phyloP scores from a whole-genome alignment of 495 filamentous ascomycete genomes.

The Margaritispora aquatica region DNA sequence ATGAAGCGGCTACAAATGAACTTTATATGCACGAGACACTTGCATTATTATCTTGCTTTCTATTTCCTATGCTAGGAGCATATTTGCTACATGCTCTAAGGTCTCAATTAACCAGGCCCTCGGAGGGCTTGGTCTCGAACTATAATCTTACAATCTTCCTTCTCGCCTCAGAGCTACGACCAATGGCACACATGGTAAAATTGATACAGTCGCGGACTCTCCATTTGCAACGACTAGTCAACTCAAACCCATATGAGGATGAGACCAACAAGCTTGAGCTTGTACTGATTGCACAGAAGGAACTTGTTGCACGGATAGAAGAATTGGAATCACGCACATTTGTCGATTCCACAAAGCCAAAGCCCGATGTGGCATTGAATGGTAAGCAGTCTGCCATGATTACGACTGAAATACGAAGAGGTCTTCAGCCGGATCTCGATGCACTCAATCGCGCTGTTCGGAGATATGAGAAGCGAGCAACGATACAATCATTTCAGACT shows the following conservation, averaged over 20 bases:
- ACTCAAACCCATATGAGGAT: conserved; percentile 40
- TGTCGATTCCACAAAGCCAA: conserved; percentile 15
- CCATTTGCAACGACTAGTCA: conserved; percentile 72
- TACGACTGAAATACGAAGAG: conserved; percentile 53
- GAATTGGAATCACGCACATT: conserved; percentile 60
- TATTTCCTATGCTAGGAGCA: conserved; percentile 69
- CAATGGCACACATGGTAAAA: conserved; percentile 72
- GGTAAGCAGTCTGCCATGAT: conserved; percentile 39
- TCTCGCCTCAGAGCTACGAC: conserved; percentile 78
- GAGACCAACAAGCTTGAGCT: conserved; percentile 34
- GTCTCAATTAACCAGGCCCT: conserved; percentile 68
- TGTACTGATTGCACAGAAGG: too few species aligned
- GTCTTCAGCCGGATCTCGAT: conserved; percentile 76
- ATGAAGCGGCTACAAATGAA: conserved; percentile 47
- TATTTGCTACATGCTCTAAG: conserved; percentile 74
- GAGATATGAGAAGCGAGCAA: conserved; percentile 87
- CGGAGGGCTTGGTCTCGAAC: conserved; percentile 81
- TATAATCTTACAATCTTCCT: conserved; percentile 95
- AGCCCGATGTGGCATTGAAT: conserved; percentile 19
- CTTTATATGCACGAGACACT: conserved; percentile 67
- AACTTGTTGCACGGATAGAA: conserved; percentile 57
- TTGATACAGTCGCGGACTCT: conserved; percentile 72
- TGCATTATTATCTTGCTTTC: conserved; percentile 72
- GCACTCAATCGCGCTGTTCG: conserved; percentile 84
- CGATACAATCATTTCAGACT: conserved; percentile 62